Evolutionary conservation across 2,329 filamentous ascomycete genomes (phyloP), one percentile per base, ranked within the genome.

Genomic region (Thielaviopsis euricoi): DNA sequence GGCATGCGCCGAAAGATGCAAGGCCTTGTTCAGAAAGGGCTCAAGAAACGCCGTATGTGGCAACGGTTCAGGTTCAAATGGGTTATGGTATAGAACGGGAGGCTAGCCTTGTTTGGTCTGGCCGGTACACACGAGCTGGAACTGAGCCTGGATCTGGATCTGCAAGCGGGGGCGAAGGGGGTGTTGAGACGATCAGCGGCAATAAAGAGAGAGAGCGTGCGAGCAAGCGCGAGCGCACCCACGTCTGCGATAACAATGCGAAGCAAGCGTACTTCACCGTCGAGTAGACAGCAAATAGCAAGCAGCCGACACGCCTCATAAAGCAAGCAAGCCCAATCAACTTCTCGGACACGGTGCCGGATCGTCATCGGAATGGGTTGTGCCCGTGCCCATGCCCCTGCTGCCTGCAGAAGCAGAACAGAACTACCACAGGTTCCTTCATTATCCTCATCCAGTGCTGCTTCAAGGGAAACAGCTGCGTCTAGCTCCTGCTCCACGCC

Each of bases 21-120:
- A 22, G 22, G 23, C 33, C 22, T 53, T 53, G 26, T 15, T 19
- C 22, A 51, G 48, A 40, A 26, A 57, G 51, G 21, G 48, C 37
- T 51, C 17, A 40, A 26, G 33, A 51, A 57, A 29, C 23, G 52
- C 17, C 54, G 51, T 40, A 58, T 43, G 53, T 50, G 37, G 33
- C 40, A 23, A 56, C 40, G 52, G 57, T 58, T 58, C 57, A 58
- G 23, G 56, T 59, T 33, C 29, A 33, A 6, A 33, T 33, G 29
- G 57, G 57, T 51, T 59, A 56, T 59, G 58, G 58, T 59, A 59
- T 59, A 59, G 49, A 56, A 53, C 53, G 58, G 58, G 55, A 56
- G 48, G 51, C 50, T 56, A 50, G 49, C 54, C 58, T 48, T 58
- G n/a, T 55, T 26, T 29, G 52, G 52, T 23, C 43, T 26, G 51